phyloP scores from a whole-genome alignment of 257 asterid genomes.

The Linaria vulgaris region DNA sequence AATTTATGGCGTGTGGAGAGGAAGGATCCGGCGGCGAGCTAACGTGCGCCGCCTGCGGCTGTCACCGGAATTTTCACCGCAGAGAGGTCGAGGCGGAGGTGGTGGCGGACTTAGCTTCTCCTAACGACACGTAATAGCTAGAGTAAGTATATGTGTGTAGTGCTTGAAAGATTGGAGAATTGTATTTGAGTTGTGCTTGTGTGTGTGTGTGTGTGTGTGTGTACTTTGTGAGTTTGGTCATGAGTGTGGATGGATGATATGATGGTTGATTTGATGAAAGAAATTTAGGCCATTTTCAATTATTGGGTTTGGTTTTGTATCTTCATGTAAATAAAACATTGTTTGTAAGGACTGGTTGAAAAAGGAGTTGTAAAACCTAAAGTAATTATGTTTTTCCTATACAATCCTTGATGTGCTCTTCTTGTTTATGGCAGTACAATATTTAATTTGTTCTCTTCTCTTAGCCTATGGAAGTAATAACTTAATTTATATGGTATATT shows the following conservation, averaged over 20 bases:
- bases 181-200: constrained; percentile 7
- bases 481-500: too few relatives aligned
- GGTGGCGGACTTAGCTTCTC: constrained; percentile 24
- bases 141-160: neutral
- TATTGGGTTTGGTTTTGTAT: too few relatives aligned
- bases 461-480: too few relatives aligned
- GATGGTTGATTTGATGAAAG: too few relatives aligned
- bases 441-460: too few relatives aligned
- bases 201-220: constrained; percentile 25
- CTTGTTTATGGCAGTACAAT: too few relatives aligned
- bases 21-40: constrained; percentile 50
- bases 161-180: neutral
- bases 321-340: too few relatives aligned
- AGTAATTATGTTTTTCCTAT: too few relatives aligned
- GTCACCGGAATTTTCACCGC: constrained; percentile 83
- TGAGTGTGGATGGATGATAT: neutral
- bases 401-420: too few relatives aligned
- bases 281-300: too few relatives aligned
- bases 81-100: constrained; percentile 50
- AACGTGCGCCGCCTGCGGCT: constrained; percentile 89
- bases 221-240: constrained; percentile 16
- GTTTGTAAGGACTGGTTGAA: too few relatives aligned
- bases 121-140: neutral
- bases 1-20: constrained; percentile 69
- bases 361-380: too few relatives aligned